Evolutionary conservation across 23 red algal species (phyloP), one percentile per base, ranked within the genome.

Genomic region (Rhodosorus marinus): DNA sequence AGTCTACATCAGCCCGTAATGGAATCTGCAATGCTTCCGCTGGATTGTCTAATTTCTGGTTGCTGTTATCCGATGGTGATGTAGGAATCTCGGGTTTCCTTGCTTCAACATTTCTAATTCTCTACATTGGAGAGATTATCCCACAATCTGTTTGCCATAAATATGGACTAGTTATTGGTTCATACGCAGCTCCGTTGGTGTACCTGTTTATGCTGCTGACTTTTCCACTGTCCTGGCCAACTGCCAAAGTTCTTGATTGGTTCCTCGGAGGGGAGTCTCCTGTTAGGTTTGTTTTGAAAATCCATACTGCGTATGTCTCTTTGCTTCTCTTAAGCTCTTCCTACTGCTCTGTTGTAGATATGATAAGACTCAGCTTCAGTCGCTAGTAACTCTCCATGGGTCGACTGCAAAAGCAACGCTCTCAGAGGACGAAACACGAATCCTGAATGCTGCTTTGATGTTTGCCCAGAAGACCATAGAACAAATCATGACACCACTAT

Each of bases 61-160:
- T n/a, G n/a, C n/a, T n/a, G n/a, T n/a, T n/a, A n/a, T n/a, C n/a
- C n/a, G n/a, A n/a, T n/a, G n/a, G n/a, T n/a, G n/a, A n/a, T n/a
- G n/a, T n/a, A n/a, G n/a, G n/a, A 23, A 50, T 83, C 22, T 55
- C 54, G 14, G 90, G 90, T 31, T 85, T 98, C 56, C 47, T 75
- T 8, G 63, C 74, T 38, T 85, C 79, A 3, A 98, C 90, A 11
- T 26, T 85, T 17, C 46, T 54, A 33, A 85, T 98, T 46, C 72
- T 98, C 6, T 81, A 83, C 41, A 29, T 98, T 26, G 90, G 77
- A 1, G 90, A 98, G 58, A 98, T 98, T 51, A 81, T 84, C 24
- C 90, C 90, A 2, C 90, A 98, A 61, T 69, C 90, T n/a, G 58
- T 98, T 8, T 85, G 90, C 47, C 79, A 86, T 51, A 73, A 74